Percentiles rank a stretch among this genome's conserved stretches.
Conservation (phyloP, 331 rosid species). For the Erythrophleum ivorense region DNA sequence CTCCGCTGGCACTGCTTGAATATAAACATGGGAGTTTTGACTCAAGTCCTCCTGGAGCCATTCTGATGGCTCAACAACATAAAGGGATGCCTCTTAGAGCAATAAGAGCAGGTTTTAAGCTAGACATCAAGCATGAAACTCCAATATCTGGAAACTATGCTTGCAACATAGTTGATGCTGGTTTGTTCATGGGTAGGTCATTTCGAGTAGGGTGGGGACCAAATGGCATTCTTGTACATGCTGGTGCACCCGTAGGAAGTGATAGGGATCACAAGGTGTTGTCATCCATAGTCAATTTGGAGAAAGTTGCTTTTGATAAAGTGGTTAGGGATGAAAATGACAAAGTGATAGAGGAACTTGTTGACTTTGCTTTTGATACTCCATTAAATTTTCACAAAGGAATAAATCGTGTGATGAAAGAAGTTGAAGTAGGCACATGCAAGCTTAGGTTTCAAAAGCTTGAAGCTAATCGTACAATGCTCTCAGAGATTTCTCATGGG, state of each 20-base stretch:
- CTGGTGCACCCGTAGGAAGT: constrained; percentile 75
- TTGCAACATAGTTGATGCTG: constrained; percentile 84
- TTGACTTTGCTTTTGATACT: constrained; percentile 68
- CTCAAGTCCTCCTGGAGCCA: constrained; percentile 70
- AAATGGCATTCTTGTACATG: constrained; percentile 84
- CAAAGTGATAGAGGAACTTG: constrained; percentile 73
- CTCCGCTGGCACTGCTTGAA: constrained; percentile 86
- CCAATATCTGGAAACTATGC: constrained; percentile 66
- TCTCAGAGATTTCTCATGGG: constrained; percentile 78
- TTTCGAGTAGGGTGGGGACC: constrained; percentile 99
- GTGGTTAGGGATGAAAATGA: constrained; percentile 84
- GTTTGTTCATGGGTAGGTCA: constrained; percentile 94
- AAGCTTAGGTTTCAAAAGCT: constrained; percentile 78
- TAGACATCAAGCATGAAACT: constrained; percentile 78
- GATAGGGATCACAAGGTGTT: constrained; percentile 53
- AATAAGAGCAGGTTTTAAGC: constrained; percentile 69
- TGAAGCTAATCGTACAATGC: constrained; percentile 59
- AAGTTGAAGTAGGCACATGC: constrained; percentile 71
- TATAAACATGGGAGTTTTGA: constrained; percentile 81
- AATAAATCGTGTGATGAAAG: constrained; percentile 63
- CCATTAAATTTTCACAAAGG: constrained; percentile 80
- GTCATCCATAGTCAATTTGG: constrained; percentile 78
- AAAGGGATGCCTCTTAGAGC: constrained; percentile 64
- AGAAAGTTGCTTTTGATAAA: constrained; percentile 88
- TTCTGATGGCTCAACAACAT: constrained; percentile 83